These are phyloP conservation scores for Bipolaris zeicola DNA, from an alignment of 2,329 filamentous ascomycete genomes.

Conservation along the genomic window DNA sequence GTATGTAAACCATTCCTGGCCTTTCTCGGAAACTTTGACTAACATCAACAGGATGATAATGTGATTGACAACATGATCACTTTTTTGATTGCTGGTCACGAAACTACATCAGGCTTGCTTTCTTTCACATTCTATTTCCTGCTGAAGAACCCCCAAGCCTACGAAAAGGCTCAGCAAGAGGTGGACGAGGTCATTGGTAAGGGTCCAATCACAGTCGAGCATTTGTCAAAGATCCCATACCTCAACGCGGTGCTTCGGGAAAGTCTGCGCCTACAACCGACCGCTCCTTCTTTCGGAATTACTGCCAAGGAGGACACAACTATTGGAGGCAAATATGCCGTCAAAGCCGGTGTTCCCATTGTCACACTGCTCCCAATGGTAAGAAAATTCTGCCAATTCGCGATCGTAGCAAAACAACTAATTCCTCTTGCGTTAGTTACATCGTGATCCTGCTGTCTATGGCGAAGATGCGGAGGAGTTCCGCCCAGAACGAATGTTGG, in stretches of 20 bases:
- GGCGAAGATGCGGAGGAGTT: constrained; percentile 55
- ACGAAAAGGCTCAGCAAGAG: constrained; percentile 60
- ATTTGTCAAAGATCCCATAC: constrained; percentile 60
- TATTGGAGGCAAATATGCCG: constrained; percentile 47
- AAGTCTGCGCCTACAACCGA: constrained; percentile 62
- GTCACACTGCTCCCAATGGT: constrained; percentile 38
- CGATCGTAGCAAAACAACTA: background rate
- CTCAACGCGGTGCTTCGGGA: constrained; percentile 59
- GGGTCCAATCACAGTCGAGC: constrained; percentile 53
- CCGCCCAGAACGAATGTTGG: constrained; percentile 56
- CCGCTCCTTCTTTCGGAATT: constrained; percentile 58
- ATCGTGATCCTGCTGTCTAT: constrained; percentile 51
- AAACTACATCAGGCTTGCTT: constrained; percentile 47
- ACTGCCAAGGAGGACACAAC: constrained; percentile 41
- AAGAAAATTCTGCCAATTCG: background rate
- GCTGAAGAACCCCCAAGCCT: constrained; percentile 56
- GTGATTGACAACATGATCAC: constrained; percentile 72
- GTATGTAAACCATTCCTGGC: constrained; percentile 5
- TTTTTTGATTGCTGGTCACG: constrained; percentile 60
- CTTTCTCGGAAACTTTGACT: background rate
- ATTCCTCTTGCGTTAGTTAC: constrained; percentile 26
- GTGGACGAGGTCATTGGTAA: constrained; percentile 59
- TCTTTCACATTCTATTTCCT: constrained; percentile 59
- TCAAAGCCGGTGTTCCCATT: constrained; percentile 44
- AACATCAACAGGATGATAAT: constrained; percentile 55